Evolutionary conservation across 768 basidiomycete species (phyloP), one percentile per base, ranked within the genome.

Genomic region (Leccinum uliginosum): DNA sequence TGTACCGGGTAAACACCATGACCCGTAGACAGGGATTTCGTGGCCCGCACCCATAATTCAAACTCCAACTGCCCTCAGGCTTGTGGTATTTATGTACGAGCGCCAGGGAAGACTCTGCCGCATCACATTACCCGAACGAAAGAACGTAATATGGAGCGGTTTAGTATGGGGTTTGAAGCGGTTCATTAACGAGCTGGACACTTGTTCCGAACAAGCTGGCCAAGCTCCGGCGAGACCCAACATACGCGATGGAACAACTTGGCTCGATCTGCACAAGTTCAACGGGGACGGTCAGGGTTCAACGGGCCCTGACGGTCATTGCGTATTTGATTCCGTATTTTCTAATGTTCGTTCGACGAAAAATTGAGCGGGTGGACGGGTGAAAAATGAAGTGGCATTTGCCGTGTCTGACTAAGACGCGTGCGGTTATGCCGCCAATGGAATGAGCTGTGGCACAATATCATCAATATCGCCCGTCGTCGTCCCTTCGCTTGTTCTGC

Each of bases 361-460:
- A 15, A 15, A 7, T 34, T 15, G 32, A n/a, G 8, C 2, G 40
- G n/a, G n/a, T n/a, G 10, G n/a, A n/a, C 5, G 24, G 23, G 40
- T 40, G 30, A 32, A 46, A 50, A 53, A 50, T 63, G 49, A 44
- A 65, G 61, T 69, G 68, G 65, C 59, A 50, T 50, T 59, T 67
- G 49, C 69, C 67, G 67, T n/a, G n/a, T 60, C 70, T 71, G 68
- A 71, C 65, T 68, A 71, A 68, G 65, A 65, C 10, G 6, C 24
- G 51, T 63, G 62, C 29, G 44, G 55, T 49, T 56, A 65, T 53
- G 60, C 51, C 45, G 64, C 32, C 57, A 38, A 59, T 9, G 55
- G 54, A 24, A 45, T 60, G 15, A 46, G 51, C 32, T 34, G 29
- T 57, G 46, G 34, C 46, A 61, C 54, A 54, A n/a, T 35, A 53